phyloP scores from a whole-genome alignment of 805 yeast species.

The Komagataella pastoris region DNA sequence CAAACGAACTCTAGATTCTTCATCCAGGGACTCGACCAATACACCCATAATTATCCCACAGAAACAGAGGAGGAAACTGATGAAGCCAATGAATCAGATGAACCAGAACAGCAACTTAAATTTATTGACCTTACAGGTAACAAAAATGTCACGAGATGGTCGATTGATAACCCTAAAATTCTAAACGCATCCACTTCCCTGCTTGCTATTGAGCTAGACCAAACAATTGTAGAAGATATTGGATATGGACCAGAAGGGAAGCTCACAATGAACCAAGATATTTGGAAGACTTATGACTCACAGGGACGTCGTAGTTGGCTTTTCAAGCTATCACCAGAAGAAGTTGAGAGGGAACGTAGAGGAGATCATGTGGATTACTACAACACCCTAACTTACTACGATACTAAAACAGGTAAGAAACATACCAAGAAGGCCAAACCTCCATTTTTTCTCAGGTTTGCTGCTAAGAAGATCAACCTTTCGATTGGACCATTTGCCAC shows the following conservation, averaged over 20 bases:
- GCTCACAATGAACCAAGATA: slow-evolving; percentile 16
- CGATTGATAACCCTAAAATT: slow-evolving; percentile 33
- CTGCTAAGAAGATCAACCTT: slow-evolving; percentile 39
- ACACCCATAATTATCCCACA: neutral
- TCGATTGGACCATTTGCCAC: slow-evolving; percentile 36
- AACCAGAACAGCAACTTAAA: slow-evolving; percentile 22
- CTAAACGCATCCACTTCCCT: slow-evolving; percentile 34
- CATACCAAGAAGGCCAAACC: slow-evolving; percentile 29
- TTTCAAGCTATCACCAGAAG: slow-evolving; percentile 26
- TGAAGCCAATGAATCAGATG: neutral
- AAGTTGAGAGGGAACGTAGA: slow-evolving; percentile 9
- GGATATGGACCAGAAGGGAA: slow-evolving; percentile 21
- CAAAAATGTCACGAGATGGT: slow-evolving; percentile 45
- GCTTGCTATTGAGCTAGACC: slow-evolving; percentile 53
- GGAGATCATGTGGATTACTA: slow-evolving; percentile 14
- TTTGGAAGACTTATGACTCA: slow-evolving; percentile 40
- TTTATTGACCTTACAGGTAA: slow-evolving; percentile 60
- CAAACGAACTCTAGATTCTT: neutral
- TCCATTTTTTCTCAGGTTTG: slow-evolving; percentile 38
- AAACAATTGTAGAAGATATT: slow-evolving; percentile 37
- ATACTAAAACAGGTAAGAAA: slow-evolving; percentile 50
- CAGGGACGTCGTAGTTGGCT: slow-evolving; percentile 75
- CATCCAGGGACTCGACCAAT: neutral
- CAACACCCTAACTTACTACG: slow-evolving; percentile 38
- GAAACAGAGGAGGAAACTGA: neutral